These are phyloP conservation scores for Antrodiella citrinella DNA, from an alignment of 768 basidiomycete species.

Conservation along the genomic window DNA sequence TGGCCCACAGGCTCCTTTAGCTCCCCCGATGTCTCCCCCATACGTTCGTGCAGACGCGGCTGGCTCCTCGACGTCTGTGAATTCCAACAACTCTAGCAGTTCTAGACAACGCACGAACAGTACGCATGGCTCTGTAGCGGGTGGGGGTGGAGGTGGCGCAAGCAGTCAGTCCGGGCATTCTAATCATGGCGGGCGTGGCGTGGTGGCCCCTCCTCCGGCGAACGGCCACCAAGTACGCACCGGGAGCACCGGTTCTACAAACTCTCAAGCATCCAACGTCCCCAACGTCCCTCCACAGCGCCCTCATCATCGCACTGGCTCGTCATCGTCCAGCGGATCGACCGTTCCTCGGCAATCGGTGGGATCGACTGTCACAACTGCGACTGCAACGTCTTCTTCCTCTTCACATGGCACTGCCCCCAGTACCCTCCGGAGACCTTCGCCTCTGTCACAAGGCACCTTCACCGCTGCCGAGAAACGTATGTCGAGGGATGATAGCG, in stretches of 20 bases:
- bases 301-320: slow-evolving; percentile 41
- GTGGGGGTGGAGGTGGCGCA: slow-evolving; percentile 12
- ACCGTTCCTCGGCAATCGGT: slow-evolving; percentile 10
- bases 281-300: slow-evolving; percentile 23
- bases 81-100: slow-evolving; percentile 46
- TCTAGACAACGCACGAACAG: slow-evolving; percentile 65
- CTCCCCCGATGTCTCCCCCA: slow-evolving; percentile 55
- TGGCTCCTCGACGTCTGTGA: slow-evolving; percentile 70
- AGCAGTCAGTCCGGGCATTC: slow-evolving; percentile 10
- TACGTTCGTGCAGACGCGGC: slow-evolving; percentile 78
- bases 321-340: slow-evolving; percentile 36
- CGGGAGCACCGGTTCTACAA: neutral
- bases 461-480: slow-evolving; percentile 61
- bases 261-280: slow-evolving; percentile 4
- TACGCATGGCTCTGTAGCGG: slow-evolving; percentile 50
- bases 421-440: slow-evolving; percentile 34
- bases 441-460: slow-evolving; percentile 62
- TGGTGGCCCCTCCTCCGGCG: slow-evolving; percentile 9
- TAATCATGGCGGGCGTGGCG: slow-evolving; percentile 14
- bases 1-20: slow-evolving; percentile 6
- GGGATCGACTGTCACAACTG: slow-evolving; percentile 22
- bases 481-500: slow-evolving; percentile 72
- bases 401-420: slow-evolving; percentile 15
- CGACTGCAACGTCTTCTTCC: slow-evolving; percentile 19
- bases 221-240: slow-evolving; percentile 14